These are phyloP conservation scores for Pseudocercospora macadamiae DNA, from an alignment of 2,329 filamentous ascomycete genomes.

Conservation along the genomic window DNA sequence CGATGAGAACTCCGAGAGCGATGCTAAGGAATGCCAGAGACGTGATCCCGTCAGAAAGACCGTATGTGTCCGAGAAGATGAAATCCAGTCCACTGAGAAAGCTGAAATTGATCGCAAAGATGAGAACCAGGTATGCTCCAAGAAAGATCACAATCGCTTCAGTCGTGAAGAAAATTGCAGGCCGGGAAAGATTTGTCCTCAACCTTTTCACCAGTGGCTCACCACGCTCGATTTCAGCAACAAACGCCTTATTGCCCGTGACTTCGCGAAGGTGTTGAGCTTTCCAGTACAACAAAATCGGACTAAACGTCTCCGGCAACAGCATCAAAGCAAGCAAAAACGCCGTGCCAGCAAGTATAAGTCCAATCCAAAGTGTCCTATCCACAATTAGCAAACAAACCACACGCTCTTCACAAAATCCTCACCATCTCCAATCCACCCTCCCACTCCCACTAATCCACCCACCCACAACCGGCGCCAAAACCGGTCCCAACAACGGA, in stretches of 20 bases:
- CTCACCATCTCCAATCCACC: conserved; percentile 40
- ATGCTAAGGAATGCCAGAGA: conserved; percentile 50
- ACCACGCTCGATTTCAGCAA: conserved; percentile 38
- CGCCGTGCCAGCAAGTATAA: conserved; percentile 13
- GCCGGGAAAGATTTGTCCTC: conserved; percentile 4
- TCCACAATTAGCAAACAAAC: too few relatives aligned
- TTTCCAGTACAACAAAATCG: conserved; percentile 35
- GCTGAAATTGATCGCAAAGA: conserved; percentile 58
- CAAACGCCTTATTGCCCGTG: conserved; percentile 45
- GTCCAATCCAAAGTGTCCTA: conserved; percentile 41
- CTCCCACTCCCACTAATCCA: conserved; percentile 16
- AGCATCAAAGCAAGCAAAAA: conserved; percentile 38
- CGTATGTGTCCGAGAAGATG: conserved; percentile 50
- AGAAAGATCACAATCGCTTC: conserved; percentile 50
- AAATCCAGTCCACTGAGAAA: conserved; percentile 55
- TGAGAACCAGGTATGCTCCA: conserved; percentile 52
- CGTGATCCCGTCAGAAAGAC: conserved; percentile 44
- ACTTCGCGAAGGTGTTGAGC: conserved; percentile 31
- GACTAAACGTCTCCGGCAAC: conserved; percentile 52
- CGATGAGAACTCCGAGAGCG: conserved; percentile 45
- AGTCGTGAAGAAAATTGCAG: conserved; percentile 40
- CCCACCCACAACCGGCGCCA: conserved; percentile 22
- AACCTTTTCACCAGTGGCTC: not conserved
- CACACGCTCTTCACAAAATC: too few relatives aligned
- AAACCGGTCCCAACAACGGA: conserved; percentile 13